Base-by-base conservation (phyloP, 257 asterid species). In the Plantago elongata region DNA sequence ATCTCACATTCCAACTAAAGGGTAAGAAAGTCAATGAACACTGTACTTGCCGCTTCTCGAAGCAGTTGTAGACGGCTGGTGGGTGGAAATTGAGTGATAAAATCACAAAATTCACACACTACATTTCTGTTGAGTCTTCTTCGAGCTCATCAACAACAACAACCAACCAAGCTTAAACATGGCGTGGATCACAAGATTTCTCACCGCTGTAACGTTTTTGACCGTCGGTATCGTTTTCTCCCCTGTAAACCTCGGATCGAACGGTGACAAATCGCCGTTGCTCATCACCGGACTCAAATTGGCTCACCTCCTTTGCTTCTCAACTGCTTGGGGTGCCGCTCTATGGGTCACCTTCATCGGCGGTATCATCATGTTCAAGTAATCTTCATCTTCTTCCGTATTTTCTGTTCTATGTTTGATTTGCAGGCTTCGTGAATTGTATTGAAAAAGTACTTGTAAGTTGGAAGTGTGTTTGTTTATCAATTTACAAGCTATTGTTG, bases 311-410 rank as follows among this genome's bases (percentile, higher is more conserved):
- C 91, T 89, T 48, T 87, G 95, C 77, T 89, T 85, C 82, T 83
- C 99, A 66, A 87, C 97, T 14, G 92, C 99, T 34, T 93, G 85
- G 83, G 99, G 99, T 9, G 96, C 97, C 12, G 93, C 97, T 67
- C 74, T 89, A 3, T 93, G 99, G 99, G 97, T 89, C 69, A 89
- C 97, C 71, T 89, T 93, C 85, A 85, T 93, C 69, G 99, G 99
- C 59, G 99, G 99, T 78, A 89, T 93, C 84, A 89, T 93, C 82
- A 87, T 87, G 99, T 93, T 93, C 85, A 93, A 85, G 99, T 93
- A 82, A 54, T 27, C 15, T 29, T 22, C 9, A 7, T 11, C 14
- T 54, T 22, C 40, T 34, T 7, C 40, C 40, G 7, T 34, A 34
- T 34, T 34, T 34, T 34, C 8, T 34, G 8, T 34, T 34, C 40